These are phyloP conservation scores for Ganoderma sinense DNA, from an alignment of 1,284 basidiomycete genomes.

Conservation along the genomic window DNA sequence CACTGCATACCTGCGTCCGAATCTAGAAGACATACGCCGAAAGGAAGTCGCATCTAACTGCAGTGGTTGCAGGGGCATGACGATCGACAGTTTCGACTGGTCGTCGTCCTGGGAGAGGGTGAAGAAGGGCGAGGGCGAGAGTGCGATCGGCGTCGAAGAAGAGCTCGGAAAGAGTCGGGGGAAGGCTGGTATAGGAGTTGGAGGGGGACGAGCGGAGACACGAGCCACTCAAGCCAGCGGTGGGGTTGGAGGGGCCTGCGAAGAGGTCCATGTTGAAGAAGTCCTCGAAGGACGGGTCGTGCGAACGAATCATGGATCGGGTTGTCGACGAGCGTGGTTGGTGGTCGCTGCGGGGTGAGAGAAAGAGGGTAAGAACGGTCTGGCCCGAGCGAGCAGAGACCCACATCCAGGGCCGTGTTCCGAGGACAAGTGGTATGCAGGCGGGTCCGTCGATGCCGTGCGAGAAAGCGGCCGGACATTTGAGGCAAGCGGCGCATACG, in stretches of 20 bases:
- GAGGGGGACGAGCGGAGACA: too few species aligned
- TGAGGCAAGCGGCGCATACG: too few species aligned
- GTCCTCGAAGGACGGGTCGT: conserved; percentile 49
- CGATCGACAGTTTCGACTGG: conserved; percentile 45
- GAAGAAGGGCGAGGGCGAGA: conserved; percentile 46
- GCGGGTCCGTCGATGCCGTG: too few species aligned
- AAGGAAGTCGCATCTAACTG: conserved; percentile 50
- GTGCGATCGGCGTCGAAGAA: conserved; percentile 33
- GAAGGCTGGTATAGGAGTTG: conserved; percentile 41
- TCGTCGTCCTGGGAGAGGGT: conserved; percentile 53
- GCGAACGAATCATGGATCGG: conserved; percentile 37
- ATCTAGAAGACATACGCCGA: too few species aligned
- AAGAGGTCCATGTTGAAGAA: conserved; percentile 59
- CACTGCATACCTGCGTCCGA: too few species aligned
- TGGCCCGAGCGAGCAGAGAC: too few species aligned
- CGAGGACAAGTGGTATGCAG: too few species aligned
- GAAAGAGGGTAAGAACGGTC: too few species aligned
- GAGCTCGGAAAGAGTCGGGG: conserved; percentile 37
- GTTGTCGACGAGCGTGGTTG: conserved; percentile 46
- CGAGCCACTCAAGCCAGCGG: too few species aligned
- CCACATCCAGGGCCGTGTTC: too few species aligned
- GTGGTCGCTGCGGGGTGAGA: conserved; percentile 24
- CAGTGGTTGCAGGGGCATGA: conserved; percentile 40
- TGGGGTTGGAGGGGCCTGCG: too few species aligned
- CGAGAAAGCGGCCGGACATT: too few species aligned